Conservation (phyloP, 257 asterid species). For the Scutellaria baicalensis region DNA sequence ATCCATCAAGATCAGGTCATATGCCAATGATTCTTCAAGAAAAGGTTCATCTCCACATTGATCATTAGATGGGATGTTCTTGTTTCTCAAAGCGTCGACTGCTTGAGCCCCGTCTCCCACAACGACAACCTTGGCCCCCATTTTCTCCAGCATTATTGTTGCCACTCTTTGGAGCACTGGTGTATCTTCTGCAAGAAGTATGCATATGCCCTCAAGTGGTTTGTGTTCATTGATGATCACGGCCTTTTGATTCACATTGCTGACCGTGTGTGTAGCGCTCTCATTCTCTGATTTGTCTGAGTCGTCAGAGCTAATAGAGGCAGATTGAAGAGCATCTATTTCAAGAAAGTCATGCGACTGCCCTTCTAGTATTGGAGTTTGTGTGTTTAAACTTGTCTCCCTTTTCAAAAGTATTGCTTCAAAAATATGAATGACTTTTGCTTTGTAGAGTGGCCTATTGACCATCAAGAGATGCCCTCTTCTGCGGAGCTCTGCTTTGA, state of each 20-base stretch:
- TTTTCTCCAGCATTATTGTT: slow-evolving; percentile 81
- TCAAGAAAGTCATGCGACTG: slow-evolving; percentile 49
- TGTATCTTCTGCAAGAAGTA: slow-evolving; percentile 89
- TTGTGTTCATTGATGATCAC: slow-evolving; percentile 21
- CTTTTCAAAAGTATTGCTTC: slow-evolving; percentile 38
- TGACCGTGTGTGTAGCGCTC: not conserved
- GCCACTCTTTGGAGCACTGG: slow-evolving; percentile 89
- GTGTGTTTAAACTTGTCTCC: slow-evolving; percentile 27
- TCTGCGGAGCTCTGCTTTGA: slow-evolving; percentile 62
- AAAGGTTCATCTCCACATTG: no score
- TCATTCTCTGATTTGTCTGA: slow-evolving; percentile 49
- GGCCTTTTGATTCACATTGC: not conserved
- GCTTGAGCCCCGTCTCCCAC: slow-evolving; percentile 91
- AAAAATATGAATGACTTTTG: slow-evolving; percentile 61
- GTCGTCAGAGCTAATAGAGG: slow-evolving; percentile 52
- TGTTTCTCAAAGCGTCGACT: slow-evolving; percentile 49
- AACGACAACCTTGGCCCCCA: slow-evolving; percentile 74
- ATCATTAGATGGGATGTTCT: no score
- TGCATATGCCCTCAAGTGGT: slow-evolving; percentile 54
- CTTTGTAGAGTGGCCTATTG: slow-evolving; percentile 69
- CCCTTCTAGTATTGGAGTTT: slow-evolving; percentile 22
- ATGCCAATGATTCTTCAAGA: slow-evolving; percentile 33
- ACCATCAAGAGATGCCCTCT: slow-evolving; percentile 70
- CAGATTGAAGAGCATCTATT: slow-evolving; percentile 45
- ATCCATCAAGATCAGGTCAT: slow-evolving; percentile 87